phyloP scores from a whole-genome alignment of 139 green algal species.

The Coelastrella sp. region DNA sequence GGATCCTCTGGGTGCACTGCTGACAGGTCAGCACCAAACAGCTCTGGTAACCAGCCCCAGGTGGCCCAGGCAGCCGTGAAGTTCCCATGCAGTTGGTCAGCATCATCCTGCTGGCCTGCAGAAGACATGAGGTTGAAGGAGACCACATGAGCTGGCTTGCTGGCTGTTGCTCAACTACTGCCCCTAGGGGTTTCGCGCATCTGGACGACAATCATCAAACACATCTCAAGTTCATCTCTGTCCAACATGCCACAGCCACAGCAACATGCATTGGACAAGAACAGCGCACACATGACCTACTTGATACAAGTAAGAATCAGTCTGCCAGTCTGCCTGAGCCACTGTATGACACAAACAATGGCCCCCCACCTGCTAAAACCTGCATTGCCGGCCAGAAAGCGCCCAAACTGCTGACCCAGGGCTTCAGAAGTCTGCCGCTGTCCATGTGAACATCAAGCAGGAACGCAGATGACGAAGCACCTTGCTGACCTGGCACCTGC shows the following conservation, averaged over 20 bases:
- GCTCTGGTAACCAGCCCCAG: slow-evolving; percentile 89
- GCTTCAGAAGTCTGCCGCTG: slow-evolving; percentile 67
- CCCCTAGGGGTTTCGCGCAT: too few relatives aligned
- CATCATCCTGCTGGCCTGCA: slow-evolving; percentile 76
- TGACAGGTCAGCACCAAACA: slow-evolving; percentile 74
- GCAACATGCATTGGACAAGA: too few relatives aligned
- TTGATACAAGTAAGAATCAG: too few relatives aligned
- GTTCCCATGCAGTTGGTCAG: slow-evolving; percentile 71
- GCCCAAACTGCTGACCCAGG: slow-evolving; percentile 81
- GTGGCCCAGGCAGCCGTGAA: slow-evolving; percentile 77
- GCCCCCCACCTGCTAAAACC: slow-evolving; percentile 68
- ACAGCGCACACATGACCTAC: too few relatives aligned
- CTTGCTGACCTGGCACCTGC: slow-evolving; percentile 18
- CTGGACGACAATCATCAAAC: too few relatives aligned
- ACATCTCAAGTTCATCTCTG: too few relatives aligned
- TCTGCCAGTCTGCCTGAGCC: too few relatives aligned
- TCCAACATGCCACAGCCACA: too few relatives aligned
- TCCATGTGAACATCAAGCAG: slow-evolving; percentile 86
- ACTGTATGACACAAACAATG: background rate
- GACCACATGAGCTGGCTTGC: too few relatives aligned
- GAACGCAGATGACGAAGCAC: slow-evolving; percentile 40
- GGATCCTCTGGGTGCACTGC: slow-evolving; percentile 59
- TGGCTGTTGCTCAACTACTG: too few relatives aligned
- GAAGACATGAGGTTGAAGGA: background rate
- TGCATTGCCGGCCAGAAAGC: slow-evolving; percentile 95